Evolutionary conservation across 305 asterid species (phyloP).

Genomic region (Fraxinus sp.): DNA sequence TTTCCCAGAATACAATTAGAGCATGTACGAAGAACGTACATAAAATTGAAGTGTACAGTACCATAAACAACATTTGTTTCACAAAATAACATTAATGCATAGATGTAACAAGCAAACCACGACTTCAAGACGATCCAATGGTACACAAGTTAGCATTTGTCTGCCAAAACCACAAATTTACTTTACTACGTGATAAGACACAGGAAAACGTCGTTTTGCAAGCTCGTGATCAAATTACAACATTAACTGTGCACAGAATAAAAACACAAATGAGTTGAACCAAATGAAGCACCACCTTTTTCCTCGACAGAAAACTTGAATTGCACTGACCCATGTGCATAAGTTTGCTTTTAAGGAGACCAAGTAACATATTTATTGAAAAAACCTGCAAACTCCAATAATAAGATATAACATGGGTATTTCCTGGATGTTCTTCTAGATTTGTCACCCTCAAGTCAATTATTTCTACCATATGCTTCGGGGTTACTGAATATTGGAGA

Average conservation of each 20-base stretch:
- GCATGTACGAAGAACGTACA: neutral
- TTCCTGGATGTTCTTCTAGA: neutral
- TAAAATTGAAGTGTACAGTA: neutral
- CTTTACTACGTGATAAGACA: neutral
- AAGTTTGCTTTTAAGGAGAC: constrained; percentile 16
- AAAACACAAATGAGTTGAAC: constrained; percentile 17
- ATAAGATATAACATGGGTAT: neutral
- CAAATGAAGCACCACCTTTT: constrained; percentile 21
- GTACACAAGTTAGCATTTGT: constrained; percentile 20
- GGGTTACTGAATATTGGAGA: neutral
- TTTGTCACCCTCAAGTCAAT: neutral
- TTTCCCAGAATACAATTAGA: neutral
- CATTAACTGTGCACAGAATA: neutral
- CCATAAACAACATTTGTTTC: neutral
- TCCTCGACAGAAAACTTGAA: neutral
- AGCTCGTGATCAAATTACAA: constrained; percentile 17
- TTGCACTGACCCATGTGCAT: constrained; percentile 17
- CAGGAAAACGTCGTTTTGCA: constrained; percentile 10
- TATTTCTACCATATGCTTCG: neutral
- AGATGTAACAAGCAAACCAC: neutral
- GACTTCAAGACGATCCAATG: constrained; percentile 5
- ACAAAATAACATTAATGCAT: neutral
- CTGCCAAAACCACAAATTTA: constrained; percentile 6
- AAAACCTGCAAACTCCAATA: constrained; percentile 6
- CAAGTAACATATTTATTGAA: neutral